Evolutionary conservation across 208 protist species (phyloP).

Genomic region (Trichomonas vaginalis): DNA sequence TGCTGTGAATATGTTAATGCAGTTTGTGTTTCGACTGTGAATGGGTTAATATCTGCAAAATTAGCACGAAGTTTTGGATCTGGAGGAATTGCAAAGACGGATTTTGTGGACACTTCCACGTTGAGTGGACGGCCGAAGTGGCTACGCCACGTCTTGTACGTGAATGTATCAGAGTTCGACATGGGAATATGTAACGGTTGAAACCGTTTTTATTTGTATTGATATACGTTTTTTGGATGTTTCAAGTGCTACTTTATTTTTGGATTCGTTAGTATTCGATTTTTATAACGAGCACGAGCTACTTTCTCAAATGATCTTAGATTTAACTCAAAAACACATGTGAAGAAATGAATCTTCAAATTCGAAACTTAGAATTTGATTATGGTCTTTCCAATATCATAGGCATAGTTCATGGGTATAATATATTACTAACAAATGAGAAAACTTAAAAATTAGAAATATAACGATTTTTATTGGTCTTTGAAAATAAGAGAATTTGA

Average conservation of each 20-base stretch:
- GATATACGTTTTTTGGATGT: neutral
- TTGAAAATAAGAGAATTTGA: too few relatives aligned
- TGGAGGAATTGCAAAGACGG: neutral
- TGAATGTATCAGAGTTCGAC: neutral
- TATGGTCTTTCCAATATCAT: too few relatives aligned
- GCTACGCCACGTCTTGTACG: neutral
- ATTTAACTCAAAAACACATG: too few relatives aligned
- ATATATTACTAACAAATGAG: too few relatives aligned
- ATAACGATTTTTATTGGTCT: too few relatives aligned
- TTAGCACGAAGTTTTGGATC: neutral
- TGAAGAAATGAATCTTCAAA: too few relatives aligned
- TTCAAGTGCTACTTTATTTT: neutral
- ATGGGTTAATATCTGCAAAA: constrained; percentile 1
- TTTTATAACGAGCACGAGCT: too few relatives aligned
- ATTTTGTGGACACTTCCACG: neutral
- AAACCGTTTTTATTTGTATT: neutral
- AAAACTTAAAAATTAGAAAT: too few relatives aligned
- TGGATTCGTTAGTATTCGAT: too few relatives aligned
- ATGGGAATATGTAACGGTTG: neutral
- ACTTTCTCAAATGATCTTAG: too few relatives aligned
- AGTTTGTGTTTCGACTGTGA: neutral
- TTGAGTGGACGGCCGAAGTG: neutral
- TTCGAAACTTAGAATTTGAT: too few relatives aligned
- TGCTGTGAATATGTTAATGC: neutral
- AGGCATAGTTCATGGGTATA: too few relatives aligned